Evolutionary conservation across 306 rosid species (phyloP), one percentile per base, ranked within the genome.

Genomic region (Vigna reflexopilosa): DNA sequence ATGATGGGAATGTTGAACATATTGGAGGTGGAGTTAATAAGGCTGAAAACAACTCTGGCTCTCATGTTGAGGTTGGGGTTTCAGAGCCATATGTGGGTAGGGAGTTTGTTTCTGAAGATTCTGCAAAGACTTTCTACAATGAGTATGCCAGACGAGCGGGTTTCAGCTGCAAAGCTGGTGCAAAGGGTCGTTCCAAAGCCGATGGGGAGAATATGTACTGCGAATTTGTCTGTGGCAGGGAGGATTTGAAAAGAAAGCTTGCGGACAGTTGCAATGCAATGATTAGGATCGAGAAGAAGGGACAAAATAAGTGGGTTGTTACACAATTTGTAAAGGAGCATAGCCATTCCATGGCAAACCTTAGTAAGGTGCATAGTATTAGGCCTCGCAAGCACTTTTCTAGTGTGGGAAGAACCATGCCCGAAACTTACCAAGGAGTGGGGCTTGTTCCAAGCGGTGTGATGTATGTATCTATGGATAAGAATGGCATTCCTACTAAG

Each of bases 361-460:
- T 86, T n/a, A 66, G 82, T 62, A 90, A 86, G 71, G 83, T 83
- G 84, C 95, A 92, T 51, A 87, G 86, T 72, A 85, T 87, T 59
- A 85, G 86, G 83, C 96, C 93, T 44, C 88, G 88, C 50, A 87
- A 88, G 80, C 98, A 89, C 86, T 95, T 95, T 89, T 91, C 95
- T 68, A 94, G 96, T 76, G 86, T 91, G 77, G 91, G 89, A 70
- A 95, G 88, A 85, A 84, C 91, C 32, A 80, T 82, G 81, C 83
- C 92, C 14, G 98, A 90, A 82, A 85, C 91, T 47, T 89, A 88
- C 78, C 88, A 89, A 48, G 97, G 97, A 56, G 87, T 86, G 32
- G 95, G 90, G 73, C 85, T 88, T 72, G 93, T 95, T 82, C 98
- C 98, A 24, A 92, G 92, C 80, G 98, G 96, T 76, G 91, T 92